phyloP scores from a whole-genome alignment of 2,329 filamentous ascomycete species.

The Xylariomycetidae sp. region DNA sequence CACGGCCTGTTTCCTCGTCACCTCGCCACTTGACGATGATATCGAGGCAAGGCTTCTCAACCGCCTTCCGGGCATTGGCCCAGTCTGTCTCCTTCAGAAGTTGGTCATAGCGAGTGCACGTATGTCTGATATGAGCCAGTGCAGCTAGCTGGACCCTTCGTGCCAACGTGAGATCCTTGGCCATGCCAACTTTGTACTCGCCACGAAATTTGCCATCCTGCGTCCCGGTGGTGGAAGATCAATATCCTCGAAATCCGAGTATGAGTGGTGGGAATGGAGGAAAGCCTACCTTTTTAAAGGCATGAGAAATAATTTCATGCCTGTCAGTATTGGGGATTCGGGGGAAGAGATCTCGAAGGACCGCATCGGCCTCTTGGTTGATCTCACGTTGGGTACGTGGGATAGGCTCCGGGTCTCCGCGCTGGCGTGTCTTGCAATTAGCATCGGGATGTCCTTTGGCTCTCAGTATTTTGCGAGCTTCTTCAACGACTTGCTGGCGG shows the following conservation, averaged over 20 bases:
- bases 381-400: slow-evolving; percentile 54
- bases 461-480: slow-evolving; percentile 33
- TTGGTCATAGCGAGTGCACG: slow-evolving; percentile 59
- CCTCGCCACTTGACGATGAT: slow-evolving; percentile 66
- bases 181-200: slow-evolving; percentile 52
- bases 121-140: slow-evolving; percentile 60
- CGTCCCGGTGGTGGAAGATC: no score
- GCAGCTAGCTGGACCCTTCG: slow-evolving; percentile 60
- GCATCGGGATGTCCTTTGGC: slow-evolving; percentile 20
- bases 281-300: slow-evolving; percentile 53
- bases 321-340: slow-evolving; percentile 60
- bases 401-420: slow-evolving; percentile 48
- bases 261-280: background rate
- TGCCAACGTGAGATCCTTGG: slow-evolving; percentile 48
- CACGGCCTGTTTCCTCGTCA: slow-evolving; percentile 62
- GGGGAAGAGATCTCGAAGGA: slow-evolving; percentile 58
- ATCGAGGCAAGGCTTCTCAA: slow-evolving; percentile 56
- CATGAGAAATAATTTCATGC: slow-evolving; percentile 54
- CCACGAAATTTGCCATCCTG: slow-evolving; percentile 47
- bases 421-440: slow-evolving; percentile 17
- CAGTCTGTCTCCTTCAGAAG: slow-evolving; percentile 53
- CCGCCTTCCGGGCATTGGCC: slow-evolving; percentile 53
- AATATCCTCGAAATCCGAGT: slow-evolving; percentile 2
- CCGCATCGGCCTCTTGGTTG: slow-evolving; percentile 55
- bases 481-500: slow-evolving; percentile 51